Evolutionary conservation across 805 yeast genomes (phyloP), one percentile per base, ranked within the genome.

Genomic region (Yamadazyma philogaea): DNA sequence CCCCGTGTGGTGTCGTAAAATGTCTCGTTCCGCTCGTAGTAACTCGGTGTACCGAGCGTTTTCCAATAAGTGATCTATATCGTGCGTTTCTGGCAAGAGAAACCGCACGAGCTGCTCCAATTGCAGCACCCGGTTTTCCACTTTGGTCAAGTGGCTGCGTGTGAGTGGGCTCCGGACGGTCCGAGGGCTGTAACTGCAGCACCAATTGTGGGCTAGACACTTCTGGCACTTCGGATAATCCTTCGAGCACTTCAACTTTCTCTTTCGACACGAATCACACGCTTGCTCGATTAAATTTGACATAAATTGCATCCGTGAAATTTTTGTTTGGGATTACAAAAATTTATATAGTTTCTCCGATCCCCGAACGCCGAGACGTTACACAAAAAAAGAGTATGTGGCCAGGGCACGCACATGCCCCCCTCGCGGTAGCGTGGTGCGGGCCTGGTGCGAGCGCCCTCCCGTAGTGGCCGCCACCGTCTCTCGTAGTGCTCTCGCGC

Each of bases 191-290:
- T 87, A 87, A 1, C 77, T 64, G 60, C 96, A 87, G 24, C 75
- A 75, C 85, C 95, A 82, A 17, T 72, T 69, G 56, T 85, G 87
- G 42, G 75, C 78, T 6, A 72, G 60, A 65, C 96, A 87, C 55
- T 86, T 86, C 34, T 81, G 67, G 56, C 96, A 87, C 48, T 75
- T 77, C 2, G 96, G 96, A 20, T 64, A 71, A 46, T 82, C 87
- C 54, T 86, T 87, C 22, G 95, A 80, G 58, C 96, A 87, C 56
- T 81, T 82, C 46, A 87, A 71, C 62, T 87, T 87, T 42, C 93
- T 72, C 51, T 80, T 77, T 28, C 96, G 76, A 58, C 96, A 87
- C 3, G 90, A 81, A 60, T 87, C 96, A 61, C 96, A 87, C 7
- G 81, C 81, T 55, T 77, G 82, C 55, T 77, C 81, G 22, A 45